These are phyloP conservation scores for Kodamaea sp. DNA, from an alignment of 1,139 yeast genomes.

Conservation along the genomic window DNA sequence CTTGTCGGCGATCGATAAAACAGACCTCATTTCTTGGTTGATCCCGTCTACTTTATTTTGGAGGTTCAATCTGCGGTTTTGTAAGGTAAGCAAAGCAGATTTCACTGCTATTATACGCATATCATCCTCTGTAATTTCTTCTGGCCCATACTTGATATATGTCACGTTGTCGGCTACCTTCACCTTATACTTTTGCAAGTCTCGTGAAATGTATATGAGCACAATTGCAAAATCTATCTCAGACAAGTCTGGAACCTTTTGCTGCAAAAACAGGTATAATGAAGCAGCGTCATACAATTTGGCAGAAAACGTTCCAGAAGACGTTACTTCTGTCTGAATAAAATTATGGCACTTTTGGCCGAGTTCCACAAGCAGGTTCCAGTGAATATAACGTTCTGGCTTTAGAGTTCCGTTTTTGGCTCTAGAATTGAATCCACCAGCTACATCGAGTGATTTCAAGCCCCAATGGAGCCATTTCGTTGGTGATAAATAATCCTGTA, in stretches of 20 bases:
- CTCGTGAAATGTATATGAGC: constrained; percentile 28
- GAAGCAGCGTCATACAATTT: constrained; percentile 21
- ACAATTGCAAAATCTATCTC: constrained; percentile 26
- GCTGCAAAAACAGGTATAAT: constrained; percentile 17
- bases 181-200: constrained; percentile 18
- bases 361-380: constrained; percentile 22
- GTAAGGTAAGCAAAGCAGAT: constrained; percentile 22
- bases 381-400: constrained; percentile 28
- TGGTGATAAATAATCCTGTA: constrained; percentile 21
- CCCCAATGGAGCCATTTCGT: constrained; percentile 25
- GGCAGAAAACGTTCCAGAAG: constrained; percentile 20
- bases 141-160: constrained; percentile 26
- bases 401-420: constrained; percentile 17
- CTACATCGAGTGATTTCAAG: constrained; percentile 1
- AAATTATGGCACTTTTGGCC: constrained; percentile 15
- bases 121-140: constrained; percentile 30
- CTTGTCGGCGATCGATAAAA: constrained; percentile 1
- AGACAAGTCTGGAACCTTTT: constrained; percentile 15
- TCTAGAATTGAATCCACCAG: constrained; percentile 8
- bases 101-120: constrained; percentile 28
- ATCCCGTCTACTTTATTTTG: constrained; percentile 26
- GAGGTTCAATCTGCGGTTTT: constrained; percentile 20
- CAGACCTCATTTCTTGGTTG: constrained; percentile 16
- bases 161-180: constrained; percentile 12
- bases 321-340: constrained; percentile 5